Evolutionary conservation across 306 rosid genomes (phyloP).

Genomic region (Alnus glutinosa): DNA sequence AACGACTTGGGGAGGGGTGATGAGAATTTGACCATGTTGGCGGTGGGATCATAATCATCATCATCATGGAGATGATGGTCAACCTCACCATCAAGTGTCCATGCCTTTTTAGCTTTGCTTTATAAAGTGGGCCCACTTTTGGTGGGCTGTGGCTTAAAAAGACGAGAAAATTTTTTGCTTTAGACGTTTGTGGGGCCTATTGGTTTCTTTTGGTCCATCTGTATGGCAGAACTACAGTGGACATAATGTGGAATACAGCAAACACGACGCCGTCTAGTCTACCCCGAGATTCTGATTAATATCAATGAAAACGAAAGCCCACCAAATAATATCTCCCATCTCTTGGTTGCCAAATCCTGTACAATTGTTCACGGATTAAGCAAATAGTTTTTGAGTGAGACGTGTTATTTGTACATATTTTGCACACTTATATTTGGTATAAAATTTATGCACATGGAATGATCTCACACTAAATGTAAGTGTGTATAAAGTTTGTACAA

Average conservation of each 20-base stretch:
- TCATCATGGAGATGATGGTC: conserved; percentile 15
- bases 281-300: conserved; percentile 15
- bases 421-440: too few relatives aligned
- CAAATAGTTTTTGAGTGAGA: not conserved
- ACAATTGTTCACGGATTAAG: not conserved
- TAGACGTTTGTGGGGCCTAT: not conserved
- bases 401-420: too few relatives aligned
- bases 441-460: too few relatives aligned
- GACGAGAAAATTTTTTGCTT: not conserved
- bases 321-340: conserved; percentile 18
- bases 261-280: not conserved
- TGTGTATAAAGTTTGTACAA: too few relatives aligned
- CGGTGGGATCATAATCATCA: conserved; percentile 1
- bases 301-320: conserved; percentile 29
- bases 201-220: not conserved
- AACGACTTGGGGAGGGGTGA: conserved; percentile 6
- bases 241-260: not conserved
- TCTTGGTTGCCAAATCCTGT: conserved; percentile 14
- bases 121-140: conserved; percentile 34
- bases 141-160: conserved; percentile 36
- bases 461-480: too few relatives aligned
- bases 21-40: not conserved
- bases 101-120: conserved; percentile 17
- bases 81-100: conserved; percentile 16
- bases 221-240: not conserved